phyloP scores from a whole-genome alignment of 352 stramenopile species.

The Globisporangium mamillatum region DNA sequence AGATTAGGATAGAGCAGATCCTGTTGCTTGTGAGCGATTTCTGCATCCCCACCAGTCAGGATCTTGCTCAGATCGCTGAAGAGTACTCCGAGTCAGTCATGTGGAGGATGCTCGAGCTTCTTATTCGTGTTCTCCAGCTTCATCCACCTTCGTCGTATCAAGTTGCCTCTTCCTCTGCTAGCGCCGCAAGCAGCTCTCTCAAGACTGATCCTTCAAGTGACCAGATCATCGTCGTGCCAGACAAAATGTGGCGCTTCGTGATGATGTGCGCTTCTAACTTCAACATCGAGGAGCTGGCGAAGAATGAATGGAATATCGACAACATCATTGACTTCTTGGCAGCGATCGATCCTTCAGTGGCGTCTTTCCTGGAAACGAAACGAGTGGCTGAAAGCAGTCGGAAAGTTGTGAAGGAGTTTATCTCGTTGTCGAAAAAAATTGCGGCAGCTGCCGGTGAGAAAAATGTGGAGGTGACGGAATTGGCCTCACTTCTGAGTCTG shows the following conservation, averaged over 20 bases:
- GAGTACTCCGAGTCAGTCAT: conserved; percentile 7
- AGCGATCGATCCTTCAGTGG: conserved; percentile 13
- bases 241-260: conserved; percentile 35
- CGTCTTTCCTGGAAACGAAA: conserved; percentile 27
- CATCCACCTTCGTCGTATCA: conserved; percentile 31
- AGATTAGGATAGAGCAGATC: conserved; percentile 38
- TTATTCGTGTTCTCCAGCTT: conserved; percentile 33
- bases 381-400: conserved; percentile 23
- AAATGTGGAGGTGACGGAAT: conserved; percentile 14
- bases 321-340: conserved; percentile 22
- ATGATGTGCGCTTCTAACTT: conserved; percentile 30
- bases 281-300: conserved; percentile 22
- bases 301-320: conserved; percentile 38
- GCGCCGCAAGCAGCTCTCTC: neutral
- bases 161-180: conserved; percentile 12
- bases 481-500: conserved; percentile 21
- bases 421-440: conserved; percentile 23
- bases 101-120: conserved; percentile 32
- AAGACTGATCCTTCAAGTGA: neutral
- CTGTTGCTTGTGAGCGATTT: conserved; percentile 35
- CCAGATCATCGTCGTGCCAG: conserved; percentile 28
- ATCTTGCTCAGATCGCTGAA: neutral
- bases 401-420: conserved; percentile 28
- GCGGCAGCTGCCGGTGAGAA: conserved; percentile 5
- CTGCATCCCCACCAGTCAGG: conserved; percentile 19